phyloP scores from a whole-genome alignment of 768 basidiomycete genomes.

The Hygrocybe coccinea region DNA sequence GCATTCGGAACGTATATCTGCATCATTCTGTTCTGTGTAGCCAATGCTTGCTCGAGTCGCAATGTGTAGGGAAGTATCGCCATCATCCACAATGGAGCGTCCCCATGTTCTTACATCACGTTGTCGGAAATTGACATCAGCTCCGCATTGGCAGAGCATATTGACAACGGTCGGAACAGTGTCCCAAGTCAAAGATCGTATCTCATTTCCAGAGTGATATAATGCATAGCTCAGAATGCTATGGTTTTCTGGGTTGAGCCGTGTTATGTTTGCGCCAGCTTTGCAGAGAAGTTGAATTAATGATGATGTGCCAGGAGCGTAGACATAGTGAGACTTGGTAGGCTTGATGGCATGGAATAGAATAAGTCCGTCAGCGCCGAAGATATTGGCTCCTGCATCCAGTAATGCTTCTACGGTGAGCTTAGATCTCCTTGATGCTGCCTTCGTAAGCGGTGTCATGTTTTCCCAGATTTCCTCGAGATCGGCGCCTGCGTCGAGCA shows the following conservation, averaged over 20 bases:
- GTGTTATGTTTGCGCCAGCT: neutral
- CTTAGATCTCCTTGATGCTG: neutral
- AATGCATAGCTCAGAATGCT: neutral
- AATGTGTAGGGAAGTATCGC: neutral
- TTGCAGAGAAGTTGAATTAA: neutral
- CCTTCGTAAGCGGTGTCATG: neutral
- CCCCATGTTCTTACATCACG: neutral
- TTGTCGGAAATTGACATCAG: neutral
- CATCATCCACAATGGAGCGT: neutral
- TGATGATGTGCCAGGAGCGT: neutral
- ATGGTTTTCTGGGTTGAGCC: neutral
- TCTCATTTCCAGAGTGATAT: neutral
- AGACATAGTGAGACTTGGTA: neutral
- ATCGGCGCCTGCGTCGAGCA: neutral
- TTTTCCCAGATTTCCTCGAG: neutral
- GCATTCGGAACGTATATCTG: neutral
- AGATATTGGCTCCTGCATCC: neutral
- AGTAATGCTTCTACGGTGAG: neutral
- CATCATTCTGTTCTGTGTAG: neutral
- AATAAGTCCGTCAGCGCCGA: neutral
- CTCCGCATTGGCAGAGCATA: neutral
- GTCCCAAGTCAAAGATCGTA: neutral
- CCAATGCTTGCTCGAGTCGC: neutral
- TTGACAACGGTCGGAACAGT: neutral
- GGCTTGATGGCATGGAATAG: neutral